These are phyloP conservation scores for Wickerhamia fluorescens DNA, from an alignment of 805 yeast genomes.

Conservation along the genomic window DNA sequence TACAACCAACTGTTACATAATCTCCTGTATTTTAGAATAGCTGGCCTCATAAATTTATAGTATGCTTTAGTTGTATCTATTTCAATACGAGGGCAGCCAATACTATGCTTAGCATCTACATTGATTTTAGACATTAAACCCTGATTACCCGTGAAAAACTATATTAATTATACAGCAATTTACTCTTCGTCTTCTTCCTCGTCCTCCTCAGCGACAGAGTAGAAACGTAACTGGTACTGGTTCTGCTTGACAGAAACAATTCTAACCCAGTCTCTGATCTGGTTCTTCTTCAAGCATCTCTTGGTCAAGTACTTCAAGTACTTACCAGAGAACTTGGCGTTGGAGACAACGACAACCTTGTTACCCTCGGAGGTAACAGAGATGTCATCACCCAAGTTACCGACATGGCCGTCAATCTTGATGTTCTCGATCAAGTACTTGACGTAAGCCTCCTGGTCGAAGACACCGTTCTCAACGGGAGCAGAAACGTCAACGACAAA, in stretches of 20 bases:
- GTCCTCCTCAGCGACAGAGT: slow-evolving; percentile 92
- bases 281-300: slow-evolving; percentile 99
- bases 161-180: too few relatives aligned
- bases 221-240: slow-evolving; percentile 97
- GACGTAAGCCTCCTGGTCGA: slow-evolving; percentile 95
- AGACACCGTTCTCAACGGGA: slow-evolving; percentile 95
- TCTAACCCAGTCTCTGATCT: slow-evolving; percentile 99
- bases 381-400: slow-evolving; percentile 95
- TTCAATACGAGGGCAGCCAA: too few relatives aligned
- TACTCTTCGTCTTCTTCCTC: slow-evolving; percentile 91
- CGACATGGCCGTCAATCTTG: slow-evolving; percentile 95
- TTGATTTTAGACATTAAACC: too few relatives aligned
- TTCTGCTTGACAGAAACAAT: slow-evolving; percentile 93
- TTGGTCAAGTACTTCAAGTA: slow-evolving; percentile 99
- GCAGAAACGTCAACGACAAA: slow-evolving; percentile 94
- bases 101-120: too few relatives aligned
- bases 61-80: too few relatives aligned
- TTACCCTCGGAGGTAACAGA: slow-evolving; percentile 80
- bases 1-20: too few relatives aligned
- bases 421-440: slow-evolving; percentile 98
- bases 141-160: too few relatives aligned
- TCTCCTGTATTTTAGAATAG: too few relatives aligned
- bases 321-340: slow-evolving; percentile 98
- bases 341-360: slow-evolving; percentile 84
- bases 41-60: too few relatives aligned